phyloP scores from a whole-genome alignment of 1,284 basidiomycete genomes.

The Exobasidium rhododendri region DNA sequence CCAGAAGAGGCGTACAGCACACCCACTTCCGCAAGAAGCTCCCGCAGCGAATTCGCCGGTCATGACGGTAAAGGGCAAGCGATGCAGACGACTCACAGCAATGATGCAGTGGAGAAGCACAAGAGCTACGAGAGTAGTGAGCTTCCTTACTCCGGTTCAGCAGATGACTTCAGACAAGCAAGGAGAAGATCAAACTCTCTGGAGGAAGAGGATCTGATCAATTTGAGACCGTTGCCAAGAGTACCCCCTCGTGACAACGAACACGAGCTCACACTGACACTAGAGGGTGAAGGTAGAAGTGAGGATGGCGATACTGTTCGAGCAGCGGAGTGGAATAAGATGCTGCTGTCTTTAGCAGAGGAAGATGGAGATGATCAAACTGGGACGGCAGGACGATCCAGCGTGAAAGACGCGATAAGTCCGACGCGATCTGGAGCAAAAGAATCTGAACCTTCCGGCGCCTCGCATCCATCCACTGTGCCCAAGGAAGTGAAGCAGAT shows the following conservation, averaged over 20 bases:
- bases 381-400: not conserved
- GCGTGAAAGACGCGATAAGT: not conserved
- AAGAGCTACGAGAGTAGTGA: not conserved
- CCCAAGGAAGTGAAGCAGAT: not conserved
- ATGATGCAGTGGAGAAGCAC: not conserved
- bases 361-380: not conserved
- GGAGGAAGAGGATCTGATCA: slow-evolving; percentile 34
- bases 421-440: not conserved
- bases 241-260: not conserved
- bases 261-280: slow-evolving; percentile 14
- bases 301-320: slow-evolving; percentile 40
- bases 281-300: slow-evolving; percentile 21
- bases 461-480: not conserved
- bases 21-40: slow-evolving; percentile 44
- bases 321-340: slow-evolving; percentile 24
- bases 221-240: slow-evolving; percentile 35
- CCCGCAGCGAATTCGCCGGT: slow-evolving; percentile 32
- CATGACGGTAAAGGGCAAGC: slow-evolving; percentile 6
- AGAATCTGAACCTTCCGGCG: not conserved
- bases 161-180: not conserved
- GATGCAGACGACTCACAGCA: slow-evolving; percentile 1
- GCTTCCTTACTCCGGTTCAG: not conserved
- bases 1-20: slow-evolving; percentile 38
- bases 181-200: slow-evolving; percentile 5
- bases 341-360: not conserved